These are phyloP conservation scores for Silybum marianum DNA, from an alignment of 129 eudicot species.

Conservation along the genomic window DNA sequence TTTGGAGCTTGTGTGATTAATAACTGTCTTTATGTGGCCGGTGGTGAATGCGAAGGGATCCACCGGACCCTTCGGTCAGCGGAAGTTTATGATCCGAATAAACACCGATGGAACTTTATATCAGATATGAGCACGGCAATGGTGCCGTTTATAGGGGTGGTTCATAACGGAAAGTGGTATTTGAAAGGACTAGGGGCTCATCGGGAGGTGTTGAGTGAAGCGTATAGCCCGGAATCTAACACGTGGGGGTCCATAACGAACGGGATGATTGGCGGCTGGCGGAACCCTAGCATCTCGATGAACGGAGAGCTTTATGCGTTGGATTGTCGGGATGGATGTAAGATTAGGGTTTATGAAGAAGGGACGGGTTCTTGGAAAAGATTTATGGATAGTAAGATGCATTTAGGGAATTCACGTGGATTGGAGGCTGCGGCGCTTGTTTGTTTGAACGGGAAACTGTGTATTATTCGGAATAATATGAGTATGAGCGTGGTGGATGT, in stretches of 20 bases:
- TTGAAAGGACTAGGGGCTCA: conserved; percentile 92
- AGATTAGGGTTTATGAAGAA: conserved; percentile 67
- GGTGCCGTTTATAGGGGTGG: conserved; percentile 98
- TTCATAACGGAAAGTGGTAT: conserved; percentile 88
- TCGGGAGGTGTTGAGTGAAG: conserved; percentile 93
- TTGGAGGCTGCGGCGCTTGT: conserved; percentile 73
- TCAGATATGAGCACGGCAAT: conserved; percentile 96
- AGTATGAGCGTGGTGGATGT: conserved; percentile 82
- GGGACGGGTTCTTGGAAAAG: conserved; percentile 48
- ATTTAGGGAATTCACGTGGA: conserved; percentile 58
- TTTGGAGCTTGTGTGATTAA: conserved; percentile 96
- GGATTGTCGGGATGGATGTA: conserved; percentile 68
- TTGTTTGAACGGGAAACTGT: conserved; percentile 54
- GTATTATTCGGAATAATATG: conserved; percentile 50
- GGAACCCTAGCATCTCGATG: conserved; percentile 65
- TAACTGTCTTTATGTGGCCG: conserved; percentile 97
- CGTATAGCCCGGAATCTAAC: conserved; percentile 70
- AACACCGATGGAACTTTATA: conserved; percentile 80
- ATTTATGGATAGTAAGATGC: conserved; percentile 57
- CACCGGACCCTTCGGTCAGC: conserved; percentile 93
- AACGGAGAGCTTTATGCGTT: conserved; percentile 57
- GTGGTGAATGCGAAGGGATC: conserved; percentile 98
- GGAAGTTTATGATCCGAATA: conserved; percentile 93
- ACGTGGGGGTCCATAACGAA: conserved; percentile 69
- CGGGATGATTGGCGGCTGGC: conserved; percentile 97